Evolutionary conservation across 75 land plant genomes (phyloP).

Genomic region (Sequoia sempervirens): DNA sequence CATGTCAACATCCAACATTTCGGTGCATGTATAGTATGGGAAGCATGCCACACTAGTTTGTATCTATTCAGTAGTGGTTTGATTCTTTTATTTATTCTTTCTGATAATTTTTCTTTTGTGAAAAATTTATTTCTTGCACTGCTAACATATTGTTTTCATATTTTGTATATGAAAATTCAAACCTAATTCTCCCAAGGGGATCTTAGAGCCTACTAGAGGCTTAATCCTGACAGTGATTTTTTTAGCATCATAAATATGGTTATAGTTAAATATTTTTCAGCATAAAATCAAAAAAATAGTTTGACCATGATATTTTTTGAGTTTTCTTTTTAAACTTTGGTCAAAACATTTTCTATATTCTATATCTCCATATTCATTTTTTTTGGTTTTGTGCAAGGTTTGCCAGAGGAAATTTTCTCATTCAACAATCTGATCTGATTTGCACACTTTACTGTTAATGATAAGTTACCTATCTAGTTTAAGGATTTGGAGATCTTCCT

Average conservation of each 20-base stretch:
- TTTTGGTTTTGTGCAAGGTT: background rate
- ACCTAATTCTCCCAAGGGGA: background rate
- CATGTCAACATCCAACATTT: too few species aligned
- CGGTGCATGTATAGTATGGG: too few species aligned
- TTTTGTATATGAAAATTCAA: background rate
- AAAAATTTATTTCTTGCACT: background rate
- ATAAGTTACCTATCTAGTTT: background rate
- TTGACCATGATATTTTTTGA: background rate
- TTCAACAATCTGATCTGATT: background rate
- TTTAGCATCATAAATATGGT: too few species aligned
- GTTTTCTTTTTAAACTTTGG: background rate
- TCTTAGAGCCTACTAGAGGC: background rate
- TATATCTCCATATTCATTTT: background rate
- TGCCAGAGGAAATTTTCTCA: background rate
- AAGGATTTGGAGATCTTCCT: background rate
- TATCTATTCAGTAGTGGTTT: background rate
- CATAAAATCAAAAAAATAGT: background rate
- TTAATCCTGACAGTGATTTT: background rate
- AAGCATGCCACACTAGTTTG: too few species aligned
- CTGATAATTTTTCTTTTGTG: too few species aligned
- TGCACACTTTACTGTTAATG: background rate
- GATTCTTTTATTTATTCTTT: background rate
- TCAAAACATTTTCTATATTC: background rate
- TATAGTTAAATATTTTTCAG: too few species aligned
- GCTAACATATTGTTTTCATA: background rate